These are phyloP conservation scores for Metrosideros polymorpha DNA, from an alignment of 441 rosid genomes.

Conservation along the genomic window DNA sequence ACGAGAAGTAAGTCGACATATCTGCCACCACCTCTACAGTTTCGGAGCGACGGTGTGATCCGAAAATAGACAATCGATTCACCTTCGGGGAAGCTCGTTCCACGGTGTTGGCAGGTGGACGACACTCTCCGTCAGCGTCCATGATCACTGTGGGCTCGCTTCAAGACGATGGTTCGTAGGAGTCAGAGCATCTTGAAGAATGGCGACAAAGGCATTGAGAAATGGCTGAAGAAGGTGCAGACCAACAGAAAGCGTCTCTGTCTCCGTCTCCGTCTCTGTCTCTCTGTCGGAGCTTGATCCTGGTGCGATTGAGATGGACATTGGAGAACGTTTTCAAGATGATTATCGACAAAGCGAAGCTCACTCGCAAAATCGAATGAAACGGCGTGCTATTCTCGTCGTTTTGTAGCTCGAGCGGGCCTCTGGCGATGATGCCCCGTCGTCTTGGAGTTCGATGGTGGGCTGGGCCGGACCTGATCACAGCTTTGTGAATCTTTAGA, in stretches of 20 bases:
- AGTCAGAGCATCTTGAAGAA: not conserved
- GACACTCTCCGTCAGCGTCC: not conserved
- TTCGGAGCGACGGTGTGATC: not conserved
- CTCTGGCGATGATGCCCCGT: not conserved
- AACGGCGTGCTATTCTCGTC: not conserved
- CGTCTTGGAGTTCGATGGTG: not conserved
- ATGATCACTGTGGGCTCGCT: not conserved
- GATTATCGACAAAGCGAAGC: not conserved
- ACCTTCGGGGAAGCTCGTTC: not conserved
- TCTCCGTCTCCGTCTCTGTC: no score
- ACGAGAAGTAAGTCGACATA: not conserved
- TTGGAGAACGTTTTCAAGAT: not conserved
- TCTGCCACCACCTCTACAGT: not conserved
- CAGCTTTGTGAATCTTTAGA: not conserved
- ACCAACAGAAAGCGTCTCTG: not conserved
- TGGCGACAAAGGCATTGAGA: not conserved
- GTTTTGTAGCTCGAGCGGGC: not conserved
- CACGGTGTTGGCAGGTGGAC: not conserved
- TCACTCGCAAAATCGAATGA: not conserved
- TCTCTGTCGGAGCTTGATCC: not conserved
- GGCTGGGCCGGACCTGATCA: not conserved
- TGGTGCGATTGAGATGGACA: not conserved
- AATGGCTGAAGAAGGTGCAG: not conserved
- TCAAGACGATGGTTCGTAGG: not conserved
- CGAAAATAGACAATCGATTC: not conserved